A percentile compares a stretch with the other conserved stretches of the same genome.
These are phyloP conservation scores for Aspergillus uvarum DNA, from an alignment of 2,329 filamentous ascomycete species.

Conservation along the genomic window DNA sequence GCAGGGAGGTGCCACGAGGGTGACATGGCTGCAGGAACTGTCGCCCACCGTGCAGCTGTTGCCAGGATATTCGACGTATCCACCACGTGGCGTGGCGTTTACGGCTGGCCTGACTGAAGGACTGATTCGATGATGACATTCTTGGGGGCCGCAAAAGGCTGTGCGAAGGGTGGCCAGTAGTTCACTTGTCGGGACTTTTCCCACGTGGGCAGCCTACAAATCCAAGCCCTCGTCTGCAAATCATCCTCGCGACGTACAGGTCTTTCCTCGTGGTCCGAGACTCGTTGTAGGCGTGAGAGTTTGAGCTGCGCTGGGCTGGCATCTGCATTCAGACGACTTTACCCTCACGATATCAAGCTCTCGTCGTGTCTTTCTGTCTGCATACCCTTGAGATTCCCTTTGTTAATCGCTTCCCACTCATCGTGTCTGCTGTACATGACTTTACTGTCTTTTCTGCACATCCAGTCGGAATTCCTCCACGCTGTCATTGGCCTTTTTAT, in stretches of 20 bases:
- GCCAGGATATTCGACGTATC: not conserved
- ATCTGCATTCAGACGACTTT: not conserved
- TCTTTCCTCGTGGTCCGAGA: not conserved
- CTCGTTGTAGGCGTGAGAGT: not conserved
- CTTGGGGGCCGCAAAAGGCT: not conserved
- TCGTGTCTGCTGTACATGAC: not conserved
- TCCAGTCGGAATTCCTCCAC: not conserved
- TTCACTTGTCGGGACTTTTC: not conserved
- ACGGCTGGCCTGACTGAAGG: not conserved
- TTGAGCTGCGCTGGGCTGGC: not conserved
- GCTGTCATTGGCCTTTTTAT: not conserved
- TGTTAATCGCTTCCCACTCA: not conserved
- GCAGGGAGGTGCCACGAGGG: not conserved
- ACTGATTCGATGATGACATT: not conserved
- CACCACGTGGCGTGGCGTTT: not conserved
- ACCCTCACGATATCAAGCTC: not conserved
- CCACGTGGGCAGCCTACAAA: not conserved
- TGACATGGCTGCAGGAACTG: not conserved
- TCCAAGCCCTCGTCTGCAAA: not conserved
- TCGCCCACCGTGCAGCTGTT: not conserved
- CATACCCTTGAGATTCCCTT: not conserved
- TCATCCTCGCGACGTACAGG: not conserved
- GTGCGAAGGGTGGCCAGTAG: not conserved
- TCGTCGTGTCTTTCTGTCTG: not conserved
- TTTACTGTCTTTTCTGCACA: not conserved